A percentile compares a stretch with the other conserved stretches of the same genome.
These are phyloP conservation scores for Ganoderma meredithae DNA, from an alignment of 1,284 basidiomycete genomes.

Conservation along the genomic window DNA sequence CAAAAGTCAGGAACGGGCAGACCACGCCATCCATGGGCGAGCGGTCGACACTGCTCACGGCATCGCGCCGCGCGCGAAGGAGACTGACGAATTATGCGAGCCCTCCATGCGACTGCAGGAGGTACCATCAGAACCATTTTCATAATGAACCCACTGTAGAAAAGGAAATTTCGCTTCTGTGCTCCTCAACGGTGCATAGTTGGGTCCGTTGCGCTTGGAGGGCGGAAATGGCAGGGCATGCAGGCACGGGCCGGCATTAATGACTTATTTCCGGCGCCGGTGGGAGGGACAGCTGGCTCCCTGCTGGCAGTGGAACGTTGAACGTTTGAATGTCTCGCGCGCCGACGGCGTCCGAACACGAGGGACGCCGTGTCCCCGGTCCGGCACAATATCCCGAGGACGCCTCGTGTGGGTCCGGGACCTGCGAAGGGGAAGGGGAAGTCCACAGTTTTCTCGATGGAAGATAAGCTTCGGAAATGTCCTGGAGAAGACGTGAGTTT, in stretches of 20 bases:
- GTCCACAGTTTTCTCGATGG: not conserved
- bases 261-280: slow-evolving; percentile 2
- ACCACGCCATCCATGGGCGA: not conserved
- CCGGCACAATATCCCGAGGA: not conserved
- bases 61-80: not conserved
- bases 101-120: not conserved
- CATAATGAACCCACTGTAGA: not conserved
- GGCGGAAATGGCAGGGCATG: not conserved
- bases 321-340: not conserved
- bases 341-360: not conserved
- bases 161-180: too few relatives aligned
- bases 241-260: not conserved
- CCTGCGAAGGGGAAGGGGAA: not conserved
- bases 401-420: not conserved
- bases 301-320: too few relatives aligned
- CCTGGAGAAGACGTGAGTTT: not conserved
- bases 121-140: not conserved
- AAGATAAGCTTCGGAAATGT: not conserved
- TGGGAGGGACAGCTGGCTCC: not conserved
- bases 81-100: not conserved
- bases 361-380: not conserved
- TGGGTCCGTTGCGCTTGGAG: not conserved
- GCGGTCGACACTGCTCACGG: not conserved
- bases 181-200: too few relatives aligned
- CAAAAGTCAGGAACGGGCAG: not conserved